A percentile compares a stretch with the other conserved stretches of the same genome.
phyloP scores from a whole-genome alignment of 306 rosid species.

The Oxytropis ochrocephala region DNA sequence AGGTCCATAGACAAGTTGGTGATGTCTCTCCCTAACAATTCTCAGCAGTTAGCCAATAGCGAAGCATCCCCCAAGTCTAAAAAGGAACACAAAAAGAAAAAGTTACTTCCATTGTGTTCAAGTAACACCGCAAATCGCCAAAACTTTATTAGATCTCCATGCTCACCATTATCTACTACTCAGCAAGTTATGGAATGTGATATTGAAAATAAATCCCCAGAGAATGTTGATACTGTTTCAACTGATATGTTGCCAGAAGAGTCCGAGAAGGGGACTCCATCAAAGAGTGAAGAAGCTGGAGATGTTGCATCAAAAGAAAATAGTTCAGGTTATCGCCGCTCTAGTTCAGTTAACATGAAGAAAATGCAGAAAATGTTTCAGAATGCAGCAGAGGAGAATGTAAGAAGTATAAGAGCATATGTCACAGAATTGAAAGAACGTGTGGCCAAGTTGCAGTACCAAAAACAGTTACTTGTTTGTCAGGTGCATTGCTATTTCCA shows the following conservation, averaged over 20 bases:
- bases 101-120: slow-evolving; percentile 71
- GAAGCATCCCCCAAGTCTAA: slow-evolving; percentile 67
- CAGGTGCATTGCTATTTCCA: slow-evolving; percentile 41
- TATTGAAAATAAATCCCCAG: slow-evolving; percentile 75
- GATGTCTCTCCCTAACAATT: slow-evolving; percentile 90
- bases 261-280: slow-evolving; percentile 82
- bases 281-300: slow-evolving; percentile 87
- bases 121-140: slow-evolving; percentile 58
- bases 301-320: slow-evolving; percentile 81
- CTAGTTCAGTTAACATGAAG: slow-evolving; percentile 98
- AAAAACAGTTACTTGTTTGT: slow-evolving; percentile 95
- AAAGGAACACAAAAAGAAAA: slow-evolving; percentile 69
- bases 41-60: slow-evolving; percentile 32
- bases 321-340: slow-evolving; percentile 67
- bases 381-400: slow-evolving; percentile 99
- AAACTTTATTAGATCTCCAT: slow-evolving; percentile 75
- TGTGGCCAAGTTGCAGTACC: slow-evolving; percentile 96
- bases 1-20: slow-evolving; percentile 96
- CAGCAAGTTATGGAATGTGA: slow-evolving; percentile 64
- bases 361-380: slow-evolving; percentile 99
- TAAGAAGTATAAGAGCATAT: slow-evolving; percentile 90
- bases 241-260: slow-evolving; percentile 51
- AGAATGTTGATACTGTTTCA: slow-evolving; percentile 48
- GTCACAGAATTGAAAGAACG: slow-evolving; percentile 99
- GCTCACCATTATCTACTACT: slow-evolving; percentile 82